A percentile compares a stretch with the other conserved stretches of the same genome.
These are phyloP conservation scores for Oxytropis ochrocephala DNA, from an alignment of 306 rosid species.

Conservation along the genomic window DNA sequence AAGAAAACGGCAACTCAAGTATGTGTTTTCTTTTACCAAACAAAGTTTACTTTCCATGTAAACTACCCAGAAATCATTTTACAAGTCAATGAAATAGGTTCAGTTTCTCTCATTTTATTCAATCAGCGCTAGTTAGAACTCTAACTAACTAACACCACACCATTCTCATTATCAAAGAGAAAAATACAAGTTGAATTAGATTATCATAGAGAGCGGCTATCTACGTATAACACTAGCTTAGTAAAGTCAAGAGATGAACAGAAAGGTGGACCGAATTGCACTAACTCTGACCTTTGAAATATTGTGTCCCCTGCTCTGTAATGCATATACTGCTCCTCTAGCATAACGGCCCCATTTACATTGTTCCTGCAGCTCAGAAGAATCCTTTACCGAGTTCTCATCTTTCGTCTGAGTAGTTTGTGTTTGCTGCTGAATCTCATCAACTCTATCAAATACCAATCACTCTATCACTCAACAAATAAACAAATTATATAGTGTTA, in stretches of 20 bases:
- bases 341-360: conserved; percentile 88
- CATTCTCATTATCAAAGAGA: conserved; percentile 7
- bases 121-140: too few relatives aligned
- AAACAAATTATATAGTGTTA: not conserved
- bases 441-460: conserved; percentile 45
- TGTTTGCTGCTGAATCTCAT: conserved; percentile 47
- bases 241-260: not conserved
- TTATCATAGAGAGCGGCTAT: not conserved
- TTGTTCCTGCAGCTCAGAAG: conserved; percentile 43
- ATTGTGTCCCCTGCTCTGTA: conserved; percentile 42
- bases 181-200: not conserved
- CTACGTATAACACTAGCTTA: not conserved
- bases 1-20: not conserved
- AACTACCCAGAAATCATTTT: not conserved
- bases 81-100: too few relatives aligned
- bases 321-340: conserved; percentile 82
- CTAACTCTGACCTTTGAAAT: conserved; percentile 57
- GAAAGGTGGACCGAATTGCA: conserved; percentile 17
- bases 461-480: conserved; percentile 9
- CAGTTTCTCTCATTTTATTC: too few relatives aligned
- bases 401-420: conserved; percentile 3
- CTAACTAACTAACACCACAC: not conserved
- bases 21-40: not conserved
- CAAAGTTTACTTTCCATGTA: not conserved
- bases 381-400: conserved; percentile 29